A percentile compares a stretch with the other conserved stretches of the same genome.
Evolutionary conservation across 2,329 filamentous ascomycete genomes (phyloP).

Genomic region (Botrytis porri): DNA sequence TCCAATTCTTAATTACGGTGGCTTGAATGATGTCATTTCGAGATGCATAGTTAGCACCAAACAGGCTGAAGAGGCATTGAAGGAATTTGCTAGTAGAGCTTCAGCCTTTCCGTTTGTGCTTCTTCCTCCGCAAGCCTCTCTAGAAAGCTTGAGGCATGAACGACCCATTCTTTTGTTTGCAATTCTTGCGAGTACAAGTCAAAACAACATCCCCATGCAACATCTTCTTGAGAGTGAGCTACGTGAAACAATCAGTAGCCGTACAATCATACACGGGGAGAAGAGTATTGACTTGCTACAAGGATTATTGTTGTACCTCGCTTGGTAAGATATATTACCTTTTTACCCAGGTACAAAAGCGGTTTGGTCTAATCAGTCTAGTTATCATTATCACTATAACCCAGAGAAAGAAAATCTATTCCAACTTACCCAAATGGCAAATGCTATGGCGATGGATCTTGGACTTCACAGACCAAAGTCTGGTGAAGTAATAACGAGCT

Average conservation of each 20-base stretch:
- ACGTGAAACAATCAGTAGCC: slow-evolving; percentile 53
- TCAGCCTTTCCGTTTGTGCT: slow-evolving; percentile 30
- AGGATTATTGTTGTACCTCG: slow-evolving; percentile 55
- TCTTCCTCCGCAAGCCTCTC: slow-evolving; percentile 42
- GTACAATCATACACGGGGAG: slow-evolving; percentile 56
- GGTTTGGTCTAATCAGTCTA: slow-evolving; percentile 14
- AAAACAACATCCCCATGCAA: slow-evolving; percentile 50
- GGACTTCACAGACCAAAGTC: slow-evolving; percentile 27
- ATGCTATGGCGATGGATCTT: slow-evolving; percentile 36
- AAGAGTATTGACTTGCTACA: slow-evolving; percentile 55
- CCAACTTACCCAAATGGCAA: slow-evolving; percentile 37
- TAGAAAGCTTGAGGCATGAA: slow-evolving; percentile 44
- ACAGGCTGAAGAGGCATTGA: slow-evolving; percentile 26
- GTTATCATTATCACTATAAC: slow-evolving; percentile 38
- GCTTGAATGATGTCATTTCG: slow-evolving; percentile 30
- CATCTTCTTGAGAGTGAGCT: slow-evolving; percentile 57
- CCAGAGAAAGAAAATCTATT: slow-evolving; percentile 36
- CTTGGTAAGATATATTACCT: slow-evolving; percentile 45
- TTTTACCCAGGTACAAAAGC: not conserved
- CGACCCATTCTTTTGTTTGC: slow-evolving; percentile 54
- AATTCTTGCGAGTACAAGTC: slow-evolving; percentile 50
- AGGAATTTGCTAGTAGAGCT: slow-evolving; percentile 21
- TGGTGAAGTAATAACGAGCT: not conserved
- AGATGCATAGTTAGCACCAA: slow-evolving; percentile 23
- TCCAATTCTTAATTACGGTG: slow-evolving; percentile 47